Evolutionary conservation across 2,329 filamentous ascomycete genomes (phyloP).

Genomic region (Alternaria hordeiaustralica): DNA sequence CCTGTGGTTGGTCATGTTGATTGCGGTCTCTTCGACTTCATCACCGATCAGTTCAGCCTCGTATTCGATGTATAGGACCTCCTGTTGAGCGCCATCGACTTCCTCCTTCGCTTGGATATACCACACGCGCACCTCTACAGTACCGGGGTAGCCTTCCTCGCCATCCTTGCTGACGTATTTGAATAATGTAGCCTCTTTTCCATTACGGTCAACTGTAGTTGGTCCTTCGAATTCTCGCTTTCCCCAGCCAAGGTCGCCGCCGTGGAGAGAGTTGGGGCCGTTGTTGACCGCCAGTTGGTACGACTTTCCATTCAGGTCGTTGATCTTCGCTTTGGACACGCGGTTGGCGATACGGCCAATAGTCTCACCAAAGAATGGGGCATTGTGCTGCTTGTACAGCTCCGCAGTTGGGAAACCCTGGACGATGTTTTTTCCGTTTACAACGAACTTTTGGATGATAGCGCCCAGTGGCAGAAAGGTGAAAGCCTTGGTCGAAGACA

Average conservation of each 20-base stretch:
- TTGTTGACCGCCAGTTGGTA: constrained; percentile 80
- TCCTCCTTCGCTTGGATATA: constrained; percentile 78
- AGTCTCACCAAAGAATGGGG: constrained; percentile 87
- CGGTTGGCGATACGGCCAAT: constrained; percentile 88
- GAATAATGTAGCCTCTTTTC: constrained; percentile 54
- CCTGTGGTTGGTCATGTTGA: constrained; percentile 97
- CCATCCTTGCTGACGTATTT: constrained; percentile 73
- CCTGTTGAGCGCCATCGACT: constrained; percentile 67
- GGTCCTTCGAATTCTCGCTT: constrained; percentile 80
- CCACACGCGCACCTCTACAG: constrained; percentile 76
- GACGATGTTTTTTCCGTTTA: constrained; percentile 84
- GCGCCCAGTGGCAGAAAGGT: constrained; percentile 77
- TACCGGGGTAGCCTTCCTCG: constrained; percentile 89
- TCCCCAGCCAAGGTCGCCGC: constrained; percentile 74
- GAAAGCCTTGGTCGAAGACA: constrained; percentile 44
- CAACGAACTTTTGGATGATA: constrained; percentile 79
- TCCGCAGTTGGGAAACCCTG: constrained; percentile 80
- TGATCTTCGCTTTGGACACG: constrained; percentile 73
- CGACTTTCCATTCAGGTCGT: constrained; percentile 72
- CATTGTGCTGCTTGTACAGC: constrained; percentile 76
- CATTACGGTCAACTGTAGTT: constrained; percentile 59
- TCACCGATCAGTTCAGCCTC: constrained; percentile 79
- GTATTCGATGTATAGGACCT: constrained; percentile 84
- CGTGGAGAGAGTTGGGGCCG: constrained; percentile 69
- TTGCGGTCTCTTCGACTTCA: constrained; percentile 82